A percentile compares a stretch with the other conserved stretches of the same genome.
Conservation (phyloP, 2,329 filamentous ascomycete species). For the Acephala macrosclerotiorum region DNA sequence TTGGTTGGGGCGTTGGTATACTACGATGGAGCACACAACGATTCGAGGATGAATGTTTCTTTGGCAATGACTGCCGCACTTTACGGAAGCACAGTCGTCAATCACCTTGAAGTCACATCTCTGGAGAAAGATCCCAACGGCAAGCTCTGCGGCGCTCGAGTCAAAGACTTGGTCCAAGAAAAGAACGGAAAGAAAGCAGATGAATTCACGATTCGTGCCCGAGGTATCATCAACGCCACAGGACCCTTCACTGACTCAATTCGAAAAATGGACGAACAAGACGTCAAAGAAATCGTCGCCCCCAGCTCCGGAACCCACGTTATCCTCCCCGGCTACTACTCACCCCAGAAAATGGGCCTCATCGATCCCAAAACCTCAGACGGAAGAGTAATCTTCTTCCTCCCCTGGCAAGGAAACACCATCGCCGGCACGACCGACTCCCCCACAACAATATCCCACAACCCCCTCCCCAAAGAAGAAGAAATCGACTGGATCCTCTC, state of each 20-base stretch:
- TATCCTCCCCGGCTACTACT: slow-evolving; percentile 87
- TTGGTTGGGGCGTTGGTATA: slow-evolving; percentile 86
- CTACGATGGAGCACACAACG: slow-evolving; percentile 92
- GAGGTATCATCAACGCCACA: slow-evolving; percentile 87
- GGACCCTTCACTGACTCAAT: slow-evolving; percentile 88
- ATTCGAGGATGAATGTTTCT: slow-evolving; percentile 91
- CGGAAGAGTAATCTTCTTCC: slow-evolving; percentile 90
- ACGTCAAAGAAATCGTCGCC: slow-evolving; percentile 79
- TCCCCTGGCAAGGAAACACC: slow-evolving; percentile 92
- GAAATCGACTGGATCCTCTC: slow-evolving; percentile 89
- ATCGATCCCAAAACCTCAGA: slow-evolving; percentile 89
- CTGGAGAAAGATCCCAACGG: slow-evolving; percentile 79
- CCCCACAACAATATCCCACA: slow-evolving; percentile 72
- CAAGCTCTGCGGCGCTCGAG: slow-evolving; percentile 74
- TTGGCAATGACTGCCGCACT: slow-evolving; percentile 88
- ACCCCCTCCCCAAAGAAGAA: slow-evolving; percentile 81
- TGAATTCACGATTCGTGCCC: slow-evolving; percentile 77
- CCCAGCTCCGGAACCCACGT: slow-evolving; percentile 88
- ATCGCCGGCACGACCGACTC: slow-evolving; percentile 90
- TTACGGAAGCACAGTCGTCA: slow-evolving; percentile 83
- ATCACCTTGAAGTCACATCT: slow-evolving; percentile 81
- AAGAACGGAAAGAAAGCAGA: slow-evolving; percentile 66
- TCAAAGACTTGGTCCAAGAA: slow-evolving; percentile 74
- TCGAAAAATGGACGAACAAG: slow-evolving; percentile 81
- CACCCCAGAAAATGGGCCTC: slow-evolving; percentile 84